Evolutionary conservation across 2,329 filamentous ascomycete species (phyloP), one percentile per base, ranked within the genome.

Genomic region (Ceratocystis albifundus): DNA sequence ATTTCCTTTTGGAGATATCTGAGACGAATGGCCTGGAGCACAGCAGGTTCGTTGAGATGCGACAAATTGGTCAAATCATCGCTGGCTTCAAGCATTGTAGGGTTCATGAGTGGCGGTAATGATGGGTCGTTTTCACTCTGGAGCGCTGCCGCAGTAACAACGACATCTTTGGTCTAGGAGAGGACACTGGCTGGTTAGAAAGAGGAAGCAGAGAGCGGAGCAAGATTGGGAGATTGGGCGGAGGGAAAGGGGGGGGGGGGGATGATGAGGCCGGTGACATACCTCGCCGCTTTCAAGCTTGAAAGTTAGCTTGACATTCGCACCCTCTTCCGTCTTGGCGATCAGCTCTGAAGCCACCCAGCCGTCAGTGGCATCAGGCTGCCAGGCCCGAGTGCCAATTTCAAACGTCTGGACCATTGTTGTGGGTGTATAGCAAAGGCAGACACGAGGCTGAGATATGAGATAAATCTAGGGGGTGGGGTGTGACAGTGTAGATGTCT

Each of bases 1-100:
- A 99, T 99, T 77, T 99, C 94, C 78, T 97, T 97, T 77, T 99
- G 94, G 70, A 89, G 83, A 79, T 99, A 99, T 76, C 94, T 90
- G 74, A 99, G 84, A 75, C 92, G 91, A 77, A 99, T 99, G 66
- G 94, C 94, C 82, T 99, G 94, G 70, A 99, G 80, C 69, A 99
- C 92, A 76, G 94, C 94, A 74, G 94, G 94, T 77, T 99, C 94
- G 79, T 99, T 99, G 69, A 99, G 79, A 84, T 99, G 92, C 71
- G 94, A 99, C 71, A 99, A 77, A 76, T 96, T 97, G 70, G 94
- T 99, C 72, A 99, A 79, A 77, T 99, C 94, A 78, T 99, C 94
- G 79, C 92, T 96, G 71, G 94, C 94, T 82, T 99, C 94, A 71
- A 99, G 88, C 85, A 97, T 95, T 64, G 93, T 84, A 71, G 94